Base-by-base conservation (phyloP, 2,329 filamentous ascomycete genomes). In the Cladosporium sp. region DNA sequence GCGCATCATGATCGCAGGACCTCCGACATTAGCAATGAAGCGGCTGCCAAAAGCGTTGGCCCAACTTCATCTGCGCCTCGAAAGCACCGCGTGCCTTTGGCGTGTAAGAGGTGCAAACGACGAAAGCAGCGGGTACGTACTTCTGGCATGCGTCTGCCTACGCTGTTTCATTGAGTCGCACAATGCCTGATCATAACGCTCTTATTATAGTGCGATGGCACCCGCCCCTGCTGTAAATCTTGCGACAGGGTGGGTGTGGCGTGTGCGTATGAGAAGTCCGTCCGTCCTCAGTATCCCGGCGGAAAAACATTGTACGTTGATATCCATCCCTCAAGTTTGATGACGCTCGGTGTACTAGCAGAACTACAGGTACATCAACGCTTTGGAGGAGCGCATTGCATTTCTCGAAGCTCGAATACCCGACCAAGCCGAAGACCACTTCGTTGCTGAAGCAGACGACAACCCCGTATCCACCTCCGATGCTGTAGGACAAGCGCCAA, bases 201-300 rank as follows among this genome's bases (percentile, higher is more conserved):
- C 38, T n/a, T 40, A 32, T 37, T 31, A 14, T 44, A 52, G 49
- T 52, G 49, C 35, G 49, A 52, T 46, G 49, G 49, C 31, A 34
- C 43, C 3, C 42, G 41, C 19, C 49, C 49, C 28, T 45, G n/a
- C 35, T 52, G 49, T 41, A 46, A 42, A 33, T 52, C 49, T 22
- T 52, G 49, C 37, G 42, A 45, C 14, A 38, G 37, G 42, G 49
- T 33, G n/a, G 43, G 43, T 5, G 43, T 42, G 10, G 37, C 43
- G 11, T 52, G 49, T 45, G 43, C 49, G 11, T 52, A 52, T 41
- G 49, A 52, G 14, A 46, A 45, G 33, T 13, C 49, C 9, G 13
- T 52, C 10, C 49, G 49, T 19, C 42, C 43, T 45, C 49, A 46
- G 14, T 52, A 52, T 34, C 49, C 49, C 9, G 49, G 49, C 19